Evolutionary conservation across 1,139 yeast species (phyloP).

Genomic region (Tardiomyces blankii): DNA sequence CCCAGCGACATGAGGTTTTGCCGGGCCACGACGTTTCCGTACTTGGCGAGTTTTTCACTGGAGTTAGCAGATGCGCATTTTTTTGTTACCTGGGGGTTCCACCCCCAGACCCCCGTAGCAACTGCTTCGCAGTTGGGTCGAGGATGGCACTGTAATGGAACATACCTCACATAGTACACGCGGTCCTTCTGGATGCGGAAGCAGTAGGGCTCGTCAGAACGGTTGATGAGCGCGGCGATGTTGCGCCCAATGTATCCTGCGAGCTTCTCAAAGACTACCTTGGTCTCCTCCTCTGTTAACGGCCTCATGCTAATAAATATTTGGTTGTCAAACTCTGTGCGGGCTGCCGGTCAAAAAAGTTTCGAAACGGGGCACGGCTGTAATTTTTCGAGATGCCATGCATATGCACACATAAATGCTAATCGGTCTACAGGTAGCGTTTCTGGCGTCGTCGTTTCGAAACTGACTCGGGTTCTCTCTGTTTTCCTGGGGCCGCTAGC

Average conservation of each 20-base stretch:
- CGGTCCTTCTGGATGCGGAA: conserved; percentile 93
- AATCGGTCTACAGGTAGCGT: too few species aligned
- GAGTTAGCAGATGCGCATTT: too few species aligned
- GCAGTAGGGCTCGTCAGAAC: conserved; percentile 85
- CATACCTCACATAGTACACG: conserved; percentile 62
- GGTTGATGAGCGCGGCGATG: conserved; percentile 77
- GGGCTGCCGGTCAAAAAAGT: not conserved
- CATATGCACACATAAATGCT: too few species aligned
- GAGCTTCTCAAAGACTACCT: conserved; percentile 87
- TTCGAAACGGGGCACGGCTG: not conserved
- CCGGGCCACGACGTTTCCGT: conserved; percentile 86
- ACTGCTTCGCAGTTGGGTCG: too few species aligned
- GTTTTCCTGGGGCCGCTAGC: too few species aligned
- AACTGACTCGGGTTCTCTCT: too few species aligned
- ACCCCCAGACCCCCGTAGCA: too few species aligned
- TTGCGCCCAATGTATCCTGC: conserved; percentile 96
- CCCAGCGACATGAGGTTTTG: conserved; percentile 87
- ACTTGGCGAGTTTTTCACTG: conserved; percentile 61
- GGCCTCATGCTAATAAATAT: conserved; percentile 57
- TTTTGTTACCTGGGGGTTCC: too few species aligned
- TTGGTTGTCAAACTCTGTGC: too few species aligned
- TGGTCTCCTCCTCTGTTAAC: conserved; percentile 93
- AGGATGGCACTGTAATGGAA: too few species aligned
- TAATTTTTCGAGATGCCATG: too few species aligned
- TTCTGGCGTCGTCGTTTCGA: too few species aligned